Percentiles rank a stretch among this genome's conserved stretches.
phyloP scores from a whole-genome alignment of 176 grass and related monocot genomes.

The Zea mays region Zm-B73-REFERENCE-NAM-5.0 NC_050097.1:13124001-13124500 shows the following conservation, averaged over 20 bases:
- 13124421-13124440: neutral
- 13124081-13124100: constrained; percentile 41
- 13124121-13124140: constrained; percentile 43
- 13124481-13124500: neutral
- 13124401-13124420: neutral
- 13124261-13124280: neutral
- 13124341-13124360: constrained; percentile 23
- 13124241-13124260: neutral
- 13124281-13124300: neutral
- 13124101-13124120: constrained; percentile 48
- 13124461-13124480: neutral
- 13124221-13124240: constrained; percentile 31
- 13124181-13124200: constrained; percentile 51
- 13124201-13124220: constrained; percentile 55
- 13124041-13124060: constrained; percentile 39
- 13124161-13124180: constrained; percentile 58
- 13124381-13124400: neutral
- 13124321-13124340: constrained; percentile 11
- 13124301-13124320: neutral
- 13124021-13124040: constrained; percentile 44
- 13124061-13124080: constrained; percentile 42
- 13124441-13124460: neutral
- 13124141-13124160: constrained; percentile 46
- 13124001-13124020: constrained; percentile 28
- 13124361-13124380: neutral